Percentiles rank a stretch among this genome's conserved stretches.
Conservation (phyloP, 345 rosid species). For the Erysimum cheiranthoides region DNA sequence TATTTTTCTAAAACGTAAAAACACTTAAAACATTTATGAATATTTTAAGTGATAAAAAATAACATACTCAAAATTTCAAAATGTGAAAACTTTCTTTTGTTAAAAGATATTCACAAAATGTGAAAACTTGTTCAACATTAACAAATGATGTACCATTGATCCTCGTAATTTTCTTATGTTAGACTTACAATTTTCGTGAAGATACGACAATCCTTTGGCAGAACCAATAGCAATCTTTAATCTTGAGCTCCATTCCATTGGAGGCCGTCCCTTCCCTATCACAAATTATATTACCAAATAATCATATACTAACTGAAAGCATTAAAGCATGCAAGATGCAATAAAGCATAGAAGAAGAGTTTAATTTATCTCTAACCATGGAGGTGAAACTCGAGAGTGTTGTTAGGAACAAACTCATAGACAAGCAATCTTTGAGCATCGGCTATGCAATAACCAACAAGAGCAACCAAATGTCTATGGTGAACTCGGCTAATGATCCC, state of each 20-base stretch:
- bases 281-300: neutral
- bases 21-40: too few species aligned
- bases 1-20: too few species aligned
- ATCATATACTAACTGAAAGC: neutral
- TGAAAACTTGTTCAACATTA: too few species aligned
- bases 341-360: neutral
- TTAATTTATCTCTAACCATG: conserved; percentile 52
- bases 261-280: conserved; percentile 72
- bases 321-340: conserved; percentile 20
- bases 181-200: conserved; percentile 89
- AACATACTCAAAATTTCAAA: too few species aligned
- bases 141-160: too few species aligned
- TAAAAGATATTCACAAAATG: too few species aligned
- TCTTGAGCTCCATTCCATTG: conserved; percentile 75
- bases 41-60: too few species aligned
- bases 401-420: conserved; percentile 74
- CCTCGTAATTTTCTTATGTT: neutral
- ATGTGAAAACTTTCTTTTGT: too few species aligned
- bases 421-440: conserved; percentile 65
- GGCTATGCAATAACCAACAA: conserved; percentile 71
- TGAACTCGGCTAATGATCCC: conserved; percentile 73
- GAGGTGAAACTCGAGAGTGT: conserved; percentile 67
- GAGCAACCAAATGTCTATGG: conserved; percentile 68
- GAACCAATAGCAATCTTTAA: conserved; percentile 81
- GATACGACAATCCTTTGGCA: conserved; percentile 91